Evolutionary conservation across 2,329 filamentous ascomycete species (phyloP).

Genomic region (Cladophialophora psammophila): DNA sequence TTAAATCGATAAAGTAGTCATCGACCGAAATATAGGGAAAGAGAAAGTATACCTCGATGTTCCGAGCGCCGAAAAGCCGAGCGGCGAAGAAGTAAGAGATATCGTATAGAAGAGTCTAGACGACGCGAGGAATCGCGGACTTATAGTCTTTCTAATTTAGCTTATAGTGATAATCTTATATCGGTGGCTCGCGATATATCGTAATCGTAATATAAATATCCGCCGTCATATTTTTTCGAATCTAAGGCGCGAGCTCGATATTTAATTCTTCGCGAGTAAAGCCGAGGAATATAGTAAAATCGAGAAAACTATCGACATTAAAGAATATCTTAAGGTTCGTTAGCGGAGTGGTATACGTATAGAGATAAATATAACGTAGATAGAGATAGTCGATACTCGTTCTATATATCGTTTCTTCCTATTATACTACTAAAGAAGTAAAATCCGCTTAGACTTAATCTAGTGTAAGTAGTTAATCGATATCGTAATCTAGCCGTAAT

Average conservation of each 20-base stretch:
- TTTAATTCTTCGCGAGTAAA: neutral
- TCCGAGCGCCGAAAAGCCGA: too few species aligned
- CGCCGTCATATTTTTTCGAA: neutral
- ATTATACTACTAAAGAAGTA: neutral
- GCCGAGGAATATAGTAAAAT: neutral
- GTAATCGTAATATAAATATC: neutral
- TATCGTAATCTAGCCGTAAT: neutral
- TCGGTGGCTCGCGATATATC: too few species aligned
- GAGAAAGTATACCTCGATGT: too few species aligned
- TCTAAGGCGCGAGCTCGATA: neutral
- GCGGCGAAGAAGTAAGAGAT: too few species aligned
- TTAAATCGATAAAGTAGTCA: neutral
- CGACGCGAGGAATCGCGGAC: too few species aligned
- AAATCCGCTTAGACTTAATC: neutral
- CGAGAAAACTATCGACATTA: neutral
- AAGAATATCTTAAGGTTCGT: neutral
- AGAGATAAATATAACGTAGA: neutral
- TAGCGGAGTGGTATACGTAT: neutral
- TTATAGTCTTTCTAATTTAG: too few species aligned
- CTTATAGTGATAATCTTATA: too few species aligned
- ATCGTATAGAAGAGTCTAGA: too few species aligned
- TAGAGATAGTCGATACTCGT: too few species aligned
- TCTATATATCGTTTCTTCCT: neutral
- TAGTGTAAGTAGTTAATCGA: neutral
- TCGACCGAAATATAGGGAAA: too few species aligned